Evolutionary conservation across 2,329 filamentous ascomycete species (phyloP).

Genomic region (Grosmannia huntii): DNA sequence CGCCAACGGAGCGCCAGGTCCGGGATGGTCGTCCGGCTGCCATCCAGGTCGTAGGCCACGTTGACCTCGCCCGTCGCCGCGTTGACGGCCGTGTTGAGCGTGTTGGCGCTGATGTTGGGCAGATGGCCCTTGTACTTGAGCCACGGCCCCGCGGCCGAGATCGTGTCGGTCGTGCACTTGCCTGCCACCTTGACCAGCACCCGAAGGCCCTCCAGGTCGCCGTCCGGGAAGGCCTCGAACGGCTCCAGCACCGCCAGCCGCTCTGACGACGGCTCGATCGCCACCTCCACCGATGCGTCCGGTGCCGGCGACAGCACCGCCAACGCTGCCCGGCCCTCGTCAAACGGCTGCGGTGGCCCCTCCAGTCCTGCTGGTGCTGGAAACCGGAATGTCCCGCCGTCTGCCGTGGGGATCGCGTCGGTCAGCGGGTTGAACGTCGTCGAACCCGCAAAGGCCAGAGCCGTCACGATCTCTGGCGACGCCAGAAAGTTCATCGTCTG

Average conservation of each 20-base stretch:
- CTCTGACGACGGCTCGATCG: conserved; percentile 75
- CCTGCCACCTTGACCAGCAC: conserved; percentile 94
- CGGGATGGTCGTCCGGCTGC: conserved; percentile 64
- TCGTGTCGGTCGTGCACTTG: conserved; percentile 98
- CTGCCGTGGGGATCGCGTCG: conserved; percentile 67
- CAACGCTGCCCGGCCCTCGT: conserved; percentile 62
- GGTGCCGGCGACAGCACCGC: conserved; percentile 60
- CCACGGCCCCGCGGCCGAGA: conserved; percentile 93
- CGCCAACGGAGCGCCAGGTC: conserved; percentile 81
- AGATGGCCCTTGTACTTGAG: conserved; percentile 99
- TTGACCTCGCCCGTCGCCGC: conserved; percentile 89
- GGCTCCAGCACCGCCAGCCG: conserved; percentile 86
- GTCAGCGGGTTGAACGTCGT: conserved; percentile 96
- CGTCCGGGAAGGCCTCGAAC: conserved; percentile 68
- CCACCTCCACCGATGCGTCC: conserved; percentile 56
- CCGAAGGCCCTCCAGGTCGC: conserved; percentile 62
- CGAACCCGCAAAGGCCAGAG: conserved; percentile 82
- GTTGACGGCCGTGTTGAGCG: conserved; percentile 87
- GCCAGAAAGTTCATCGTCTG: conserved; percentile 98
- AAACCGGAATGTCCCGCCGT: conserved; percentile 76
- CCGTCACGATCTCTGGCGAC: conserved; percentile 91
- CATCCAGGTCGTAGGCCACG: conserved; percentile 76
- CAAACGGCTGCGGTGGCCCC: conserved; percentile 54
- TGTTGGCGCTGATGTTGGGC: conserved; percentile 96
- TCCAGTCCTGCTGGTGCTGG: conserved; percentile 60